Base-by-base conservation (phyloP, 2,329 filamentous ascomycete genomes). In the Aspergillus carbonarius region DNA sequence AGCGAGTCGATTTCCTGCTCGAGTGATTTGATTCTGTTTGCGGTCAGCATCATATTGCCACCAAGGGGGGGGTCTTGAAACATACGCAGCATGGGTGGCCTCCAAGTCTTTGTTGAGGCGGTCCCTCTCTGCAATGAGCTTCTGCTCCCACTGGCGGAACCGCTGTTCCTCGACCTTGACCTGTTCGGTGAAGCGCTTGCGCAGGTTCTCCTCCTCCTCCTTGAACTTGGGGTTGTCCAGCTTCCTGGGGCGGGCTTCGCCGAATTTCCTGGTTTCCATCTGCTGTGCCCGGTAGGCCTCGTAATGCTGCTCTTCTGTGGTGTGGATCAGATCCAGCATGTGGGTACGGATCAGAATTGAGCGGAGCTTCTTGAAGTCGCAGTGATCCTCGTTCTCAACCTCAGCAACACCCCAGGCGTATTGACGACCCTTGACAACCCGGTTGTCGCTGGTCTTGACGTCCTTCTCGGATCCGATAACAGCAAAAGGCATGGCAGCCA, bases 211-310 rank as follows among this genome's bases (percentile, higher is more conserved):
- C 77, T 99, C 95, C 81, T 99, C 95, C 79, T 99, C 95, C 87
- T 99, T 99, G 87, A 98, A 99, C 85, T 99, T 99, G 81, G 95
- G 95, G 85, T 99, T 99, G 83, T 99, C 95, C 71, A 99, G 85
- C 87, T 99, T 99, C 80, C 93, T 86, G 69, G 95, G 95, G 68
- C 93, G 88, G 60, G 93, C 93, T 83, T 99, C 96, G 79, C 95
- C 95, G 70, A 99, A 98, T 82, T 99, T 99, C 81, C 95, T 88
- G 52, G 95, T 99, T 85, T 99, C 95, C 95, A 99, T 99, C 82
- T 99, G 96, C 80, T 96, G 92, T 56, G 95, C 95, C 71, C 95
- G 93, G 85, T 99, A 99, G 61, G 92, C 93, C 81, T 99, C 95
- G 83, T 99, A 99, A 85, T 99, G 95, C 72, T 92, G 88, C 84